Evolutionary conservation across 768 basidiomycete species (phyloP).

Genomic region (Lactifluus piperatus): DNA sequence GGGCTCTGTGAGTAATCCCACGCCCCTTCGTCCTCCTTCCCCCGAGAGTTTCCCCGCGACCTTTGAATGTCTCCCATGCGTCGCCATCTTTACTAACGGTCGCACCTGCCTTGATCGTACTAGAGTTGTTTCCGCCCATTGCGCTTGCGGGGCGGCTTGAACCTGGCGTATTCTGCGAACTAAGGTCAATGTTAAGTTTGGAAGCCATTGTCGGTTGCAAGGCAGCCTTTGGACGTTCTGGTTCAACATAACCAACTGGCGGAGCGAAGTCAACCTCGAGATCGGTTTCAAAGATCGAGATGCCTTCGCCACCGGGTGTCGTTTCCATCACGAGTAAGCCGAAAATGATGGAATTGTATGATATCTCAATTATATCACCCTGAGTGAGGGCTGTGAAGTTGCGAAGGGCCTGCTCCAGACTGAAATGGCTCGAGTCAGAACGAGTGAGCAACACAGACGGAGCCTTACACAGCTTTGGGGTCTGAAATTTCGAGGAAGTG

Average conservation of each 20-base stretch:
- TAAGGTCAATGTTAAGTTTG: constrained; percentile 90
- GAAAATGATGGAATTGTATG: constrained; percentile 94
- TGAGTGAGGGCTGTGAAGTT: constrained; percentile 90
- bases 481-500: constrained; percentile 97
- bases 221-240: constrained; percentile 73
- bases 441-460: not conserved
- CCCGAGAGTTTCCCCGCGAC: constrained; percentile 82
- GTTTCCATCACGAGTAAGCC: constrained; percentile 95
- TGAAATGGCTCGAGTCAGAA: constrained; percentile 25
- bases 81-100: constrained; percentile 68
- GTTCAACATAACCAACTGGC: constrained; percentile 91
- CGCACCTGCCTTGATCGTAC: constrained; percentile 37
- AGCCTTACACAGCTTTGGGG: constrained; percentile 89
- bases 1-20: constrained; percentile 76
- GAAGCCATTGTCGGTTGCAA: constrained; percentile 90
- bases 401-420: constrained; percentile 89
- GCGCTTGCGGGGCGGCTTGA: constrained; percentile 77
- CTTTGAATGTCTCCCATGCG: constrained; percentile 94
- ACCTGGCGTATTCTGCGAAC: constrained; percentile 77
- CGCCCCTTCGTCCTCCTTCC: constrained; percentile 95
- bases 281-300: constrained; percentile 89
- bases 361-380: constrained; percentile 96
- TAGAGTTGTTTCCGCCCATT: constrained; percentile 58
- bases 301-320: constrained; percentile 77
- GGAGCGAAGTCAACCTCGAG: constrained; percentile 96